Evolutionary conservation across 2,329 filamentous ascomycete species (phyloP).

Genomic region (Talaromyces pinophilus): DNA sequence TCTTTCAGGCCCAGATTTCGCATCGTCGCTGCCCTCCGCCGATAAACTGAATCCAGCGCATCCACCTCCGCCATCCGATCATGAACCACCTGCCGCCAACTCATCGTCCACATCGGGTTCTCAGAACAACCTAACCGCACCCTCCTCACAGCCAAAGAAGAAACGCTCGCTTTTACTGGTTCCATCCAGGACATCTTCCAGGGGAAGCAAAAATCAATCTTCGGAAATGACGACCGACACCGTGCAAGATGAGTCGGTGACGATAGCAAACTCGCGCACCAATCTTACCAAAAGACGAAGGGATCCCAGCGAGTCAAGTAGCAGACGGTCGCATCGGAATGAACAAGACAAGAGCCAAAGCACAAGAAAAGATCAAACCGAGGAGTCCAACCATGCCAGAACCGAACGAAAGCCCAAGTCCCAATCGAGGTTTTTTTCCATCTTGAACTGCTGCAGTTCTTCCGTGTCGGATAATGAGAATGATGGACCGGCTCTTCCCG

Average conservation of each 20-base stretch:
- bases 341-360: constrained; percentile 38
- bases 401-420: constrained; percentile 45
- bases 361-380: constrained; percentile 36
- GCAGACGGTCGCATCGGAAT: constrained; percentile 42
- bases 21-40: constrained; percentile 20
- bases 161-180: constrained; percentile 40
- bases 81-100: constrained; percentile 20
- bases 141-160: constrained; percentile 36
- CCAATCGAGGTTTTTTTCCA: constrained; percentile 46
- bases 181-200: constrained; percentile 43
- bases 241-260: constrained; percentile 50
- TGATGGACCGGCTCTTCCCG: constrained; percentile 46
- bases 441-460: constrained; percentile 53
- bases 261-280: constrained; percentile 64
- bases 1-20: constrained; percentile 23
- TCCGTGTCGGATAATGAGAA: constrained; percentile 42
- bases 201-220: constrained; percentile 38
- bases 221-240: constrained; percentile 38
- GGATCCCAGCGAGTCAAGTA: constrained; percentile 69
- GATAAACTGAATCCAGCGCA: constrained; percentile 21
- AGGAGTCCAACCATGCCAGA: constrained; percentile 37
- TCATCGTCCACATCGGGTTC: constrained; percentile 20
- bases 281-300: constrained; percentile 65
- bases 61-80: constrained; percentile 16
- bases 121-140: constrained; percentile 22